A percentile compares a stretch with the other conserved stretches of the same genome.
These are phyloP conservation scores for Gypsophila paniculata DNA, from an alignment of 179 eudicot species.

Conservation along the genomic window DNA sequence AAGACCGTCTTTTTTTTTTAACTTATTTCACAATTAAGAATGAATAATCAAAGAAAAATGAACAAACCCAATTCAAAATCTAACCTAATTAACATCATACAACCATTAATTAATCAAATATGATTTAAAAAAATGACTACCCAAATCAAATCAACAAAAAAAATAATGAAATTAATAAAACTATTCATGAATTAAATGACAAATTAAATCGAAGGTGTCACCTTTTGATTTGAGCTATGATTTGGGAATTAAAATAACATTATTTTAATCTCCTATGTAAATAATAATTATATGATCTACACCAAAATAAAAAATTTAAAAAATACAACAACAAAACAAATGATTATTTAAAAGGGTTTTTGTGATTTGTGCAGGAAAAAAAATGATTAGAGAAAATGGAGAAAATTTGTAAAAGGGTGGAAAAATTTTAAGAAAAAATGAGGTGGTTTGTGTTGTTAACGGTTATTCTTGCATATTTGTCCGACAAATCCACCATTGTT, in stretches of 20 bases:
- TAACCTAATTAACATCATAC: neutral
- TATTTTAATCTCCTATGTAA: neutral
- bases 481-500: neutral
- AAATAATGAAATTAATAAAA: neutral
- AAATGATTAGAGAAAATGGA: too few species aligned
- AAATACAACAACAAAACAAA: neutral
- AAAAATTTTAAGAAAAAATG: neutral
- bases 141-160: neutral
- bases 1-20: too few species aligned
- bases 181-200: neutral
- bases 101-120: neutral
- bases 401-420: neutral
- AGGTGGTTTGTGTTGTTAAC: conserved; percentile 16
- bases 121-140: neutral
- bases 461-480: neutral
- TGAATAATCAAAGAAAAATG: neutral
- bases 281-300: neutral
- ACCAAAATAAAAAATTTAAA: neutral
- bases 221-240: conserved; percentile 9
- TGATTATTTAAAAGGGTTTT: neutral
- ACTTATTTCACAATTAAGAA: too few species aligned
- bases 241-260: neutral
- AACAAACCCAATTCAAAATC: conserved; percentile 10
- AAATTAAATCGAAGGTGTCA: conserved; percentile 2
- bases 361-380: conserved; percentile 7